Evolutionary conservation across 257 asterid genomes (phyloP).

Genomic region (Solanum chiquidenum): DNA sequence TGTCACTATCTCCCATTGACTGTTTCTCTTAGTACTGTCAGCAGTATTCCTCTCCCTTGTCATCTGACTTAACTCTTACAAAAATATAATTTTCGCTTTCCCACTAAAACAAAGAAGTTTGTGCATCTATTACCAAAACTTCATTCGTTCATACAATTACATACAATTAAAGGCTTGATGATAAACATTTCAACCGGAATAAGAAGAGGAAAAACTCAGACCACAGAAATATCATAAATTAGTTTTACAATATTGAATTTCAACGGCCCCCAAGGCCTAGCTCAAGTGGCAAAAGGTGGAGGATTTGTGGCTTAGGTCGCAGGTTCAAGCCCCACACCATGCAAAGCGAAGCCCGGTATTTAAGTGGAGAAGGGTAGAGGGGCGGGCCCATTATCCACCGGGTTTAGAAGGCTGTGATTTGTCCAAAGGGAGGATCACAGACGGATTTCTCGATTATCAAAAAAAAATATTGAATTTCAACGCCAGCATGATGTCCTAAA

Average conservation of each 20-base stretch:
- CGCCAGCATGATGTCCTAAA: neutral
- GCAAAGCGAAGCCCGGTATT: no score
- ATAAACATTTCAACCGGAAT: neutral
- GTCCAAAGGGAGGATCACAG: no score
- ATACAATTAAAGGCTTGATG: neutral
- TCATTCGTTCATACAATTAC: neutral
- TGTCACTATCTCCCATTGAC: neutral
- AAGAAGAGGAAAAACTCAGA: neutral
- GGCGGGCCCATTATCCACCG: no score
- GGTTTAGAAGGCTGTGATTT: no score
- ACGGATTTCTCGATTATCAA: no score
- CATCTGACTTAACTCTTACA: neutral
- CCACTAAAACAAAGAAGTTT: neutral
- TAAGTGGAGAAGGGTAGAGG: no score
- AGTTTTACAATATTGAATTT: neutral
- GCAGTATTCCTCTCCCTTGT: neutral
- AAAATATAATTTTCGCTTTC: neutral
- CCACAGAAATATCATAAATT: neutral
- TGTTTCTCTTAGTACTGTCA: neutral
- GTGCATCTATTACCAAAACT: neutral
- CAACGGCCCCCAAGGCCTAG: neutral
- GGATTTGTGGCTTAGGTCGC: no score
- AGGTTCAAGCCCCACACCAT: no score
- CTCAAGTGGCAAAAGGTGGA: no score
- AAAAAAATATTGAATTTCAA: neutral